Percentiles rank a stretch among this genome's conserved stretches.
These are phyloP conservation scores for Halenospora varia DNA, from an alignment of 495 filamentous ascomycete species.

Conservation along the genomic window DNA sequence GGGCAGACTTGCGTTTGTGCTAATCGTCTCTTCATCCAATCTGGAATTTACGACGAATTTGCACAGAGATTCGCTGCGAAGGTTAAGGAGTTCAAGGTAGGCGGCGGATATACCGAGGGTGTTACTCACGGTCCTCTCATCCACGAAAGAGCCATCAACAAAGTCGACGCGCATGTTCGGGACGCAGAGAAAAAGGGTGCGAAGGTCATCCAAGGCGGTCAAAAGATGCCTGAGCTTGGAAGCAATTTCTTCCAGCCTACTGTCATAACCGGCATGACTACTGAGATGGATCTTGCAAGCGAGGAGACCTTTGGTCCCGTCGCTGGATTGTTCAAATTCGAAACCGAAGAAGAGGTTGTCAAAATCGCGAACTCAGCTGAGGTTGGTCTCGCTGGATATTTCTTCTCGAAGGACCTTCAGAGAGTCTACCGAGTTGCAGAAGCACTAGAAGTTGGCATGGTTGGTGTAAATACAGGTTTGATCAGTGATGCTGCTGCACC, in stretches of 20 bases:
- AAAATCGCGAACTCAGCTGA: slow-evolving; percentile 70
- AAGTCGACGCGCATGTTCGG: slow-evolving; percentile 72
- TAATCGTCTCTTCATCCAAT: slow-evolving; percentile 81
- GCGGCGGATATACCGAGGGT: slow-evolving; percentile 65
- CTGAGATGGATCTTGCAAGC: slow-evolving; percentile 68
- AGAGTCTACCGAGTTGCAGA: slow-evolving; percentile 76
- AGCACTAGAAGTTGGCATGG: slow-evolving; percentile 85
- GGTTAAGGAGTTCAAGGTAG: slow-evolving; percentile 73
- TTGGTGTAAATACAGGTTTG: slow-evolving; percentile 79
- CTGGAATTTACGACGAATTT: slow-evolving; percentile 75
- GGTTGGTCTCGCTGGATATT: slow-evolving; percentile 83
- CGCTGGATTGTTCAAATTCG: slow-evolving; percentile 77
- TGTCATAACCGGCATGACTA: slow-evolving; percentile 74
- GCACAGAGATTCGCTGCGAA: slow-evolving; percentile 64
- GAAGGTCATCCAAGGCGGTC: slow-evolving; percentile 65
- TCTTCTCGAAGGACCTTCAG: slow-evolving; percentile 72
- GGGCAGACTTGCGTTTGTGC: slow-evolving; percentile 92
- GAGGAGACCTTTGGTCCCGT: slow-evolving; percentile 92
- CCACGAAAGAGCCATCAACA: slow-evolving; percentile 66
- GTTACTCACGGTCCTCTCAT: slow-evolving; percentile 83
- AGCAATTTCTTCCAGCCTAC: slow-evolving; percentile 81
- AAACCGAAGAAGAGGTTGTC: slow-evolving; percentile 79
- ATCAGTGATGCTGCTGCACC: slow-evolving; percentile 79
- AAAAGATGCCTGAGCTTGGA: slow-evolving; percentile 59
- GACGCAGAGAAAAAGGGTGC: slow-evolving; percentile 76